These are phyloP conservation scores for Fusarium sp. DNA, from an alignment of 2,329 filamentous ascomycete genomes.

Conservation along the genomic window DNA sequence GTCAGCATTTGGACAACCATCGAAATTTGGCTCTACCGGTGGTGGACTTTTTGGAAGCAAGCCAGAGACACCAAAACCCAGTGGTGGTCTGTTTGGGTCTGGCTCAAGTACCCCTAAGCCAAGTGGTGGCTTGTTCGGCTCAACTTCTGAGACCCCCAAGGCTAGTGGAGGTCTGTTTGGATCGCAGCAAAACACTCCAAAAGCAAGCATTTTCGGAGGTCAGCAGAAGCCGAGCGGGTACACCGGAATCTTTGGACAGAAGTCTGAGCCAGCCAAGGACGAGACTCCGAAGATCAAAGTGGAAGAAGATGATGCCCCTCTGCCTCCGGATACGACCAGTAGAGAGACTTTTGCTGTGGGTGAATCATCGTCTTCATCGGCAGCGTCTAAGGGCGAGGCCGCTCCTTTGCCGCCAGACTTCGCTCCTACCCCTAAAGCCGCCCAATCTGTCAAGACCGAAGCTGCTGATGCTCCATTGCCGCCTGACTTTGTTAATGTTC, in stretches of 20 bases:
- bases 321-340: constrained; percentile 69
- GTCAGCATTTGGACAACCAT: constrained; percentile 55
- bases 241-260: constrained; percentile 45
- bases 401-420: constrained; percentile 62
- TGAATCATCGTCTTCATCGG: constrained; percentile 67
- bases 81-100: constrained; percentile 46
- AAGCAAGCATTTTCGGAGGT: constrained; percentile 38
- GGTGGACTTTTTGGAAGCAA: constrained; percentile 50
- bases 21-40: constrained; percentile 47
- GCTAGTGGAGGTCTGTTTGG: constrained; percentile 41
- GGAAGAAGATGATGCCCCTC: constrained; percentile 56
- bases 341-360: constrained; percentile 64
- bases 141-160: constrained; percentile 49
- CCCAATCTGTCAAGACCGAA: constrained; percentile 21
- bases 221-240: constrained; percentile 43
- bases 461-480: constrained; percentile 51
- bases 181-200: constrained; percentile 44
- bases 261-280: constrained; percentile 34
- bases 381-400: constrained; percentile 53
- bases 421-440: constrained; percentile 34
- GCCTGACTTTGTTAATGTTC: constrained; percentile 49
- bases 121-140: constrained; percentile 39
- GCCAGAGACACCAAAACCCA: constrained; percentile 45
- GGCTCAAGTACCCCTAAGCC: constrained; percentile 38
- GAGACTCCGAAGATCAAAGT: constrained; percentile 56